A percentile compares a stretch with the other conserved stretches of the same genome.
Evolutionary conservation across 148 eudicot genomes (phyloP).

Genomic region (Dianthus caryophyllus): DNA sequence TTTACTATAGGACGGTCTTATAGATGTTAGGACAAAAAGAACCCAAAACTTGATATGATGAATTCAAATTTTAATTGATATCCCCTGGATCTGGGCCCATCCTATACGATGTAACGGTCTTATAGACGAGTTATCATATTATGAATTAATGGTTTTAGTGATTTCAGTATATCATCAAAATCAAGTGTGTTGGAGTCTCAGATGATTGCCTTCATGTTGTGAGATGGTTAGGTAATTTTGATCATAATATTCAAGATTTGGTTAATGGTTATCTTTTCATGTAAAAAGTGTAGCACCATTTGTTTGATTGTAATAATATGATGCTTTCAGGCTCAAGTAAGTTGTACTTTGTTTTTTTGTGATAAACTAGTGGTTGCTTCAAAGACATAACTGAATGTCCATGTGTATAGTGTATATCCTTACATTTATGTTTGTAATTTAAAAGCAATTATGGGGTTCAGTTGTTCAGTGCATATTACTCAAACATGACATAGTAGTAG

Average conservation of each 20-base stretch:
- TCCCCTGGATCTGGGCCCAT: too few relatives aligned
- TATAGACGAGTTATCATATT: too few relatives aligned
- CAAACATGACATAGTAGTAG: too few relatives aligned
- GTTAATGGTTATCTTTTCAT: neutral
- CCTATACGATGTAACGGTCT: too few relatives aligned
- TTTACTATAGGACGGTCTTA: too few relatives aligned
- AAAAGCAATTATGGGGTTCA: too few relatives aligned
- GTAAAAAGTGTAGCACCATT: neutral
- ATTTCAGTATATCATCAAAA: too few relatives aligned
- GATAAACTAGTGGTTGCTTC: neutral
- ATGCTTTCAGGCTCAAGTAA: neutral
- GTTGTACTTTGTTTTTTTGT: neutral
- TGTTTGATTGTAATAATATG: conserved; percentile 1
- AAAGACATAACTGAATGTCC: neutral
- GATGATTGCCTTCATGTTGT: neutral
- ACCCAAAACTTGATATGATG: too few relatives aligned
- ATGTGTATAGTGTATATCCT: neutral
- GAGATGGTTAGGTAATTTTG: neutral
- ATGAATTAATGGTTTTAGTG: too few relatives aligned
- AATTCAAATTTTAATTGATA: too few relatives aligned
- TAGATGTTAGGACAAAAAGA: too few relatives aligned
- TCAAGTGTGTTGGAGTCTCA: neutral
- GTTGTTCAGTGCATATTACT: neutral
- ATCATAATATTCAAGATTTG: neutral
- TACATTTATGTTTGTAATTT: neutral